Base-by-base conservation (phyloP, 139 green algal species). In the Chlamydomonas eustigma region DNA sequence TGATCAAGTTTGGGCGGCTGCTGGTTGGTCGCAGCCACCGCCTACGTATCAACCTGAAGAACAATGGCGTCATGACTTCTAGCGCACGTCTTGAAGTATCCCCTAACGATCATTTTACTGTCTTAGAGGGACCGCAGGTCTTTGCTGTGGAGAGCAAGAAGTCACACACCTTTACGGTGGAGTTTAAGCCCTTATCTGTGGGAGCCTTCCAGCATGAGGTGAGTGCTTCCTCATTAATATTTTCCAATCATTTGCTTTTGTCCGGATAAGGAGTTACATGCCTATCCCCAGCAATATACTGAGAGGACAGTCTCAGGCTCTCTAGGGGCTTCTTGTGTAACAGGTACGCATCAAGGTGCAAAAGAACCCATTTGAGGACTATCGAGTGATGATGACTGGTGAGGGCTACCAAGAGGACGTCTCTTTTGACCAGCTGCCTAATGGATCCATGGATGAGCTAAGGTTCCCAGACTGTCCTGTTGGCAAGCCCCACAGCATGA, bases 361-460 rank as follows among this genome's bases (percentile, higher is more conserved):
- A 72, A 35, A 30, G 28, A 96, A 96, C 75, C 89, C 84, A 12
- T 96, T 91, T 78, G 91, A 94, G 76, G 79, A 88, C 71, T 88
- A 93, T 75, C 50, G 37, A 12, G 65, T 87, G 22, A 39, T 58
- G 8, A 36, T 87, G 1, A 73, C 37, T 2, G 90, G 87, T 30
- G 87, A 92, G 79, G 83, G 85, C 69, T 94, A 90, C 80, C 77
- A 87, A 74, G 89, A 94, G 63, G 88, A 92, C 58, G 44, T 96
- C 4, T 83, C 80, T 3, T 89, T 94, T 37, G 81, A 88, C 28
- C 76, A 69, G 8, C 77, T 96, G 73, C 88, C 91, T 4, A 77
- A 83, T 36, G 83, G 76, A 38, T 37, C 71, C 2, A 39, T 85
- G 30, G 84, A 93, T 76, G 80, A 89, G 83, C 78, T 96, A 65